Percentiles rank a stretch among this genome's conserved stretches.
phyloP scores from a whole-genome alignment of 2,329 filamentous ascomycete genomes.

The Alternaria conjuncta region DNA sequence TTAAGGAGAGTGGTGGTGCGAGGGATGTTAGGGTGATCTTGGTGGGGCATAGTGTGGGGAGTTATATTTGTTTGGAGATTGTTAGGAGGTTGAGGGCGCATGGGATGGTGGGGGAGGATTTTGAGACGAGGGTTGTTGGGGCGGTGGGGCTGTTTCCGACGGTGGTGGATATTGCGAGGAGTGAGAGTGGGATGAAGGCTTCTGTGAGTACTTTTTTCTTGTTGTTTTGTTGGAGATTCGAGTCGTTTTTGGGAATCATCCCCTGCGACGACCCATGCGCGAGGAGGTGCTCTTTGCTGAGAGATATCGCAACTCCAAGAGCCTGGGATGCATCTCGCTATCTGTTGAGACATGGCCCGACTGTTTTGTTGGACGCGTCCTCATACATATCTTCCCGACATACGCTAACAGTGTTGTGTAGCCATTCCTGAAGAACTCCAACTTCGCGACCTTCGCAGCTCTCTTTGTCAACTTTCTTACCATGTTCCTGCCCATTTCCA shows the following conservation, averaged over 20 bases:
- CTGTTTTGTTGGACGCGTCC: conserved; percentile 44
- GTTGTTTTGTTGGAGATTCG: too few relatives aligned
- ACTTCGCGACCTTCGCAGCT: conserved; percentile 33
- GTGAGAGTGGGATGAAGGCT: conserved; percentile 51
- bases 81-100: conserved; percentile 42
- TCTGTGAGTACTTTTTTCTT: conserved; percentile 35
- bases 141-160: conserved; percentile 56
- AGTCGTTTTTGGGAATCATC: too few relatives aligned
- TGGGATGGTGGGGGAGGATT: conserved; percentile 25
- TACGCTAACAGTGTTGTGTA: conserved; percentile 12
- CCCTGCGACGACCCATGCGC: too few relatives aligned
- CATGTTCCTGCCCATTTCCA: conserved; percentile 48
- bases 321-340: conserved; percentile 4
- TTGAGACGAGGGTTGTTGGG: conserved; percentile 34
- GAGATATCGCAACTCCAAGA: too few relatives aligned
- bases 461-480: conserved; percentile 53
- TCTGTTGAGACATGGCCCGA: conserved; percentile 47
- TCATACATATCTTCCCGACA: neutral
- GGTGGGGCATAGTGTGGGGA: conserved; percentile 56
- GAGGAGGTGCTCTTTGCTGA: too few relatives aligned
- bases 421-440: conserved; percentile 35
- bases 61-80: conserved; percentile 55
- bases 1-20: conserved; percentile 18
- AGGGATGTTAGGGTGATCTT: conserved; percentile 46
- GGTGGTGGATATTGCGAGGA: conserved; percentile 54